Base-by-base conservation (phyloP, 2,329 filamentous ascomycete species). In the Fusarium zealandicum region DNA sequence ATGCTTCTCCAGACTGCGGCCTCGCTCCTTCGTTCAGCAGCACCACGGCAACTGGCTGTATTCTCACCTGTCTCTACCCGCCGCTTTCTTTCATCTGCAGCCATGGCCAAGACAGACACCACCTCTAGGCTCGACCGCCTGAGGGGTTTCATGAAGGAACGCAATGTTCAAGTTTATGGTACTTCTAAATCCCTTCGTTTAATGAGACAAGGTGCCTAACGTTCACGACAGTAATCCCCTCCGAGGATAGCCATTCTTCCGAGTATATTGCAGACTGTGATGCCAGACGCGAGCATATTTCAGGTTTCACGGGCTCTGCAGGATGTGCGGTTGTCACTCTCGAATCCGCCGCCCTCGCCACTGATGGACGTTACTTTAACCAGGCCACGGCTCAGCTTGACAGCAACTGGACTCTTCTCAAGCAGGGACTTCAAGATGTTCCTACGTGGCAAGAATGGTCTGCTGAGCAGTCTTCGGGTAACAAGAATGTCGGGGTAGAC, bases 211-310 rank as follows among this genome's bases (percentile, higher is more conserved):
- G 35, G 32, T 40, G 8, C 27, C 58, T 61, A 25, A 62, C 48
- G 58, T 4, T 20, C 17, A 11, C 64, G 40, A 37, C 72, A 98
- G 93, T 99, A 70, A 85, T 98, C 6, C 95, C 95, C 1, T 97
- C 93, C 28, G 95, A 98, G 83, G 95, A 99, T 73, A 93, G 91
- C 71, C 95, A 99, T 73, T 91, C 93, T 65, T 98, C 93, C 64
- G 95, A 99, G 78, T 99, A 99, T 75, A 97, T 97, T 73, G 95
- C 95, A 43, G 87, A 89, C n/a, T 96, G 92, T 72, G 95, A 99
- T 78, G 93, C 84, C 57, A 87, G 95, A 64, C 88, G 95, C 80
- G 91, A 88, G 71, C 97, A 88, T 70, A 96, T 99, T 66, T 93
- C 87, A 57, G 93, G 95, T 20, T 99, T 99, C 75, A 92, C 91